Evolutionary conservation across 2,329 filamentous ascomycete genomes (phyloP), one percentile per base, ranked within the genome.

Genomic region (Ophiostoma perfectum): DNA sequence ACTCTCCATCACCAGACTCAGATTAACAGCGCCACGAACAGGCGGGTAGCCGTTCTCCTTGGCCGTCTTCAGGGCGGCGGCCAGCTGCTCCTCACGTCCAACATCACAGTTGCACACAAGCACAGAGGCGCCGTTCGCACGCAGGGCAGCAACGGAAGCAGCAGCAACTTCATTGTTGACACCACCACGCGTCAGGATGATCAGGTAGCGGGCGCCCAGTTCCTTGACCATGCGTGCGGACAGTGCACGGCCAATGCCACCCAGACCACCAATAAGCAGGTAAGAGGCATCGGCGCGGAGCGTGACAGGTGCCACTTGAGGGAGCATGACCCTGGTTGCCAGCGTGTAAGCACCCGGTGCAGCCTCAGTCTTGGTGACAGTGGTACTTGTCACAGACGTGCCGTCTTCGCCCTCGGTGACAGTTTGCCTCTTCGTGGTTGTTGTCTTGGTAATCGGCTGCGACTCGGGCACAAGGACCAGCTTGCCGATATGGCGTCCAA

Each of bases 401-500:
- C 55, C 55, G 38, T 60, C 55, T 38, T 60, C 55, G 55, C 27
- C 55, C 55, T 60, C 47, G 27, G 18, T 66, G 7, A 36, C 55
- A 16, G 49, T 45, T 12, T n/a, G 14, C 2, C 49, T 47, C 0
- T 27, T 67, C 16, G 44, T 67, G 18, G 70, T 68, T 6, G 8
- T 42, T 16, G 18, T 66, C 4, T 63, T 69, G 2, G 67, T 64
- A 16, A 67, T 45, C 1, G 69, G 52, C 66, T 70, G 66, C 16
- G 71, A 44, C 52, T 58, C n/a, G 4, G 69, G 69, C 9, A 70
- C 69, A 5, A 72, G 67, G 5, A 72, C 70, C 4, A 71, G 44
- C 68, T 72, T 81, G 0, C 79, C 80, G 0, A 78, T 76, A 65
- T 81, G 80, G 8, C 77, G 76, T 2, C 80, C 78, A 27, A 74